A percentile compares a stretch with the other conserved stretches of the same genome.
These are phyloP conservation scores for Ogataea wickerhamii DNA, from an alignment of 805 yeast species.

Conservation along the genomic window DNA sequence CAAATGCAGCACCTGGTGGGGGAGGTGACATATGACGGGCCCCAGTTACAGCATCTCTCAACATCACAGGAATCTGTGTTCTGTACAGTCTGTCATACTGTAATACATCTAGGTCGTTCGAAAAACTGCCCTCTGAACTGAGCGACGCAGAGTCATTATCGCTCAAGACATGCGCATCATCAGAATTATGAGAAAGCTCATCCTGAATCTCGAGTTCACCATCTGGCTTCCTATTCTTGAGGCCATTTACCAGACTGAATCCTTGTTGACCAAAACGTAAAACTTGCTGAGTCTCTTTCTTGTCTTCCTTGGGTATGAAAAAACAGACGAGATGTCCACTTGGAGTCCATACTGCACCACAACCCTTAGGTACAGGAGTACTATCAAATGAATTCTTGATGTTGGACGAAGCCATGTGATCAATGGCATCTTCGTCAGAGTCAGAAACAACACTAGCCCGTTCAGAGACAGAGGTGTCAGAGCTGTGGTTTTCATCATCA, in stretches of 20 bases:
- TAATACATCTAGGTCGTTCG: slow-evolving; percentile 65
- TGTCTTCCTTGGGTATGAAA: slow-evolving; percentile 56
- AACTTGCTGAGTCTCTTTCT: slow-evolving; percentile 36
- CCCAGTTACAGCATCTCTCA: slow-evolving; percentile 36
- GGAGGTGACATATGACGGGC: slow-evolving; percentile 19
- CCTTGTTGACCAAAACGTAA: slow-evolving; percentile 55
- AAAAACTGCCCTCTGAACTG: slow-evolving; percentile 54
- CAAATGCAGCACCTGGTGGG: slow-evolving; percentile 30
- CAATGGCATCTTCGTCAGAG: slow-evolving; percentile 26
- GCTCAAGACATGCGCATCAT: slow-evolving; percentile 27
- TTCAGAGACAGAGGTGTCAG: slow-evolving; percentile 15
- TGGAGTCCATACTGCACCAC: slow-evolving; percentile 87
- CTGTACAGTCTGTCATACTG: slow-evolving; percentile 53
- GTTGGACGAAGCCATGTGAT: slow-evolving; percentile 15
- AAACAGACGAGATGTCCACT: slow-evolving; percentile 80
- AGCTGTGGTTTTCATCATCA: slow-evolving; percentile 23
- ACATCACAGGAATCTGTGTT: slow-evolving; percentile 50
- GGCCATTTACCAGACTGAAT: slow-evolving; percentile 37
- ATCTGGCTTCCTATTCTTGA: slow-evolving; percentile 23
- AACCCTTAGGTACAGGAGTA: slow-evolving; percentile 88
- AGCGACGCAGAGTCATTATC: slow-evolving; percentile 28
- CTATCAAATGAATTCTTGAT: slow-evolving; percentile 53
- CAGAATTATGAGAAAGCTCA: slow-evolving; percentile 17
- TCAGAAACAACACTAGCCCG: slow-evolving; percentile 17
- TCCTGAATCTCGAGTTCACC: slow-evolving; percentile 19